phyloP scores from a whole-genome alignment of 306 rosid species.

The Neltuma alba region DNA sequence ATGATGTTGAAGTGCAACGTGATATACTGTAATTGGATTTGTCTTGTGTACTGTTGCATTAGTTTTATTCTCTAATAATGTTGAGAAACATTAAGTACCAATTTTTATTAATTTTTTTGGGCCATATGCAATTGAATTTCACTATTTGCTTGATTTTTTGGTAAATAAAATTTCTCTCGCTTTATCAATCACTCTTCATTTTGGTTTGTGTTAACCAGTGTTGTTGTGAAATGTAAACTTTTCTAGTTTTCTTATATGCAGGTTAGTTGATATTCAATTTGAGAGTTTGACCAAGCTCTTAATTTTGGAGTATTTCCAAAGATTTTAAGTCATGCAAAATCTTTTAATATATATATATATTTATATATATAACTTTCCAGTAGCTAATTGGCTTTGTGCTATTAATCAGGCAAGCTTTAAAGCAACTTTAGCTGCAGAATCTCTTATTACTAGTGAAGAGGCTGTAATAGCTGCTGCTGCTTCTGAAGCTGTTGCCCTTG shows the following conservation, averaged over 20 bases:
- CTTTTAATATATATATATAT: no score
- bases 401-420: conserved; percentile 56
- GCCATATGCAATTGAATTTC: neutral
- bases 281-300: conserved; percentile 4
- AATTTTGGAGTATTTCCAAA: conserved; percentile 20
- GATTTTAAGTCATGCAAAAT: neutral
- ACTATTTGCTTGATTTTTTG: conserved; percentile 9
- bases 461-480: conserved; percentile 90
- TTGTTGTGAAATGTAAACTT: conserved; percentile 14
- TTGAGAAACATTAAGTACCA: conserved; percentile 1
- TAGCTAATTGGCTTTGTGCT: conserved; percentile 33
- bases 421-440: conserved; percentile 71
- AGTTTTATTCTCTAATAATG: neutral
- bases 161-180: neutral
- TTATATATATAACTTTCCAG: conserved; percentile 23
- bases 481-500: conserved; percentile 90
- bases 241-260: conserved; percentile 22
- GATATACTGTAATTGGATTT: neutral
- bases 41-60: conserved; percentile 19
- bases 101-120: neutral
- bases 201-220: conserved; percentile 6
- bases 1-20: neutral
- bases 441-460: conserved; percentile 80
- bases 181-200: conserved; percentile 1
- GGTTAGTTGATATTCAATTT: conserved; percentile 4